Evolutionary conservation across 495 filamentous ascomycete genomes (phyloP).

Genomic region (Aspergillus baeticus): DNA sequence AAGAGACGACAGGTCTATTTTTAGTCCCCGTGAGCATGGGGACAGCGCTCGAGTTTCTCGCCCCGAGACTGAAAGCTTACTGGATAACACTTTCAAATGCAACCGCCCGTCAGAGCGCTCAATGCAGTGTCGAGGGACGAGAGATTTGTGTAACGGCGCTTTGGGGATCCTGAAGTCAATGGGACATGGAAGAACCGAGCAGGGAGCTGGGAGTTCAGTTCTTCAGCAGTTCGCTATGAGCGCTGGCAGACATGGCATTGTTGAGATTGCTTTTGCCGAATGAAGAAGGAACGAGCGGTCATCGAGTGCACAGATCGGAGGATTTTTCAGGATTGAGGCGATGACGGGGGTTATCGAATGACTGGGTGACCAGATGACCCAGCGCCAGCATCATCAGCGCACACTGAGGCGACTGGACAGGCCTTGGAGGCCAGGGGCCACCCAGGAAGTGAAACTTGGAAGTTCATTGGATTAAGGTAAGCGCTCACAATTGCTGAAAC

Average conservation of each 20-base stretch:
- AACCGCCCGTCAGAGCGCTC: constrained; percentile 1
- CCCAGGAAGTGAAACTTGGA: neutral
- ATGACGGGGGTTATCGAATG: constrained; percentile 1
- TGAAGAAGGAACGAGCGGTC: neutral
- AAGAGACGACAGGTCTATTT: neutral
- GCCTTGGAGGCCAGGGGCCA: constrained; percentile 2
- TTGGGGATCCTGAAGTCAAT: neutral
- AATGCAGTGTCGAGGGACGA: neutral
- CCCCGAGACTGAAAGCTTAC: neutral
- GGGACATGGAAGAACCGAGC: too few relatives aligned
- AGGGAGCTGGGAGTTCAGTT: neutral
- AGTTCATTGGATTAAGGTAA: constrained; percentile 16
- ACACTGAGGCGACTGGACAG: neutral
- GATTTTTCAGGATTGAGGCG: neutral
- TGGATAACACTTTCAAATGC: neutral
- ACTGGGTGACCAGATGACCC: neutral
- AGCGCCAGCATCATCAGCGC: constrained; percentile 2
- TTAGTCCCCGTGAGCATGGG: constrained; percentile 1
- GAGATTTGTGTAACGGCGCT: neutral
- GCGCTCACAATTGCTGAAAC: constrained; percentile 26
- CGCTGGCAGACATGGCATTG: neutral
- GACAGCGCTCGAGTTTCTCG: neutral
- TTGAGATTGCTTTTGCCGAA: neutral
- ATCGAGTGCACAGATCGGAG: constrained; percentile 3
- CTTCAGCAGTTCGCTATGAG: neutral